Evolutionary conservation across 768 basidiomycete species (phyloP).

Genomic region (Floccularia luteovirens): DNA sequence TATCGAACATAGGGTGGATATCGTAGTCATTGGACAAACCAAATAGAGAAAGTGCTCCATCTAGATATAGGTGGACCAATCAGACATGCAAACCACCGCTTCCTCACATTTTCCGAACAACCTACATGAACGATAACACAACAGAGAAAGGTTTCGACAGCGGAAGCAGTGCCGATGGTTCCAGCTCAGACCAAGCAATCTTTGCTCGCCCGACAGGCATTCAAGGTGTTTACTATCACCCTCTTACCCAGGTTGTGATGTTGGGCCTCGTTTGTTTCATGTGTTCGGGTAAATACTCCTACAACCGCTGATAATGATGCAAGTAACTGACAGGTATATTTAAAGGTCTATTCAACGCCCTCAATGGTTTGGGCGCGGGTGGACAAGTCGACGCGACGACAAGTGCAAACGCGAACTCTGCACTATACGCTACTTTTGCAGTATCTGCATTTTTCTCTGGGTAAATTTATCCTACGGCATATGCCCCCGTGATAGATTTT

Average conservation of each 20-base stretch:
- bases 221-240: conserved; percentile 51
- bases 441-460: conserved; percentile 45
- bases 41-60: too few species aligned
- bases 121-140: conserved; percentile 1
- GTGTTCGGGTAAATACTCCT: conserved; percentile 36
- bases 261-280: conserved; percentile 69
- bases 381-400: conserved; percentile 64
- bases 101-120: too few species aligned
- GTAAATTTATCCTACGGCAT: conserved; percentile 26
- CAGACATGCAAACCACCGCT: too few species aligned
- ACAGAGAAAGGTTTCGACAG: conserved; percentile 14
- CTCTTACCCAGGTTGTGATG: conserved; percentile 49
- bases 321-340: conserved; percentile 5
- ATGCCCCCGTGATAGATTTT: conserved; percentile 6
- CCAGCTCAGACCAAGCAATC: conserved; percentile 17
- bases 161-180: conserved; percentile 14
- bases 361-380: conserved; percentile 74
- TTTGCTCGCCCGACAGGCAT: conserved; percentile 43
- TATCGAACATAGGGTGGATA: too few species aligned
- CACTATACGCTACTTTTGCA: conserved; percentile 53
- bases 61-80: too few species aligned
- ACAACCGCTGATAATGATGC: too few species aligned
- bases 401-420: conserved; percentile 62
- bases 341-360: conserved; percentile 69
- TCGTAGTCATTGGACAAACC: too few species aligned